Base-by-base conservation (phyloP, 2,329 filamentous ascomycete genomes). In the Colletotrichum theobromicola region DNA sequence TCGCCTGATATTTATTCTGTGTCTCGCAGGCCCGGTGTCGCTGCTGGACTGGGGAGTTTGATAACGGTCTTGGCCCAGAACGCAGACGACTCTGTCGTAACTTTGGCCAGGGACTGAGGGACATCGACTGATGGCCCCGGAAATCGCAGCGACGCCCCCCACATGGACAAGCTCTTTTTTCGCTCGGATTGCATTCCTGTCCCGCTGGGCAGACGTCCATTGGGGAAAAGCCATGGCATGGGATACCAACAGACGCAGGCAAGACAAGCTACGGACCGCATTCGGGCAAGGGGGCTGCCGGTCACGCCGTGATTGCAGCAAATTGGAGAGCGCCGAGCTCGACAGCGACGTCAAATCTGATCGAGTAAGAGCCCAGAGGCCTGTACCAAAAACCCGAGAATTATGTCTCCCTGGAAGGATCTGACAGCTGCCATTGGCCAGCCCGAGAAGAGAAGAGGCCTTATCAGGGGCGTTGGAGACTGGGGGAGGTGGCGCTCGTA, bases 221-320 rank as follows among this genome's bases (percentile, higher is more conserved):
- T 72, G 42, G 67, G 55, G 63, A 62, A 61, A 62, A 24, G 32
- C 18, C 30, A 35, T 24, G 37, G 34, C 35, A 35, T n/a, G 42
- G 55, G 34, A 57, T n/a, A 24, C 67, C 50, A 50, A 35, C 66
- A 67, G 37, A 72, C 37, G 65, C 58, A 57, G 66, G 30, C 32
- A 35, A 72, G 72, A 46, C 61, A 60, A 50, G 70, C 69, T 50
- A 74, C 55, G n/a, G 42, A 53, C 58, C 70, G 60, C 46, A 35
- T 60, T 53, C 35, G 46, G 35, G 50, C 70, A 74, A 74, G 70
- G 64, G 73, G 64, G 30, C 32, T 66, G 58, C 70, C 72, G 69
- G 72, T 68, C 68, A 73, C 63, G 62, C 72, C 72, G 72, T 67
- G 69, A 73, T 75, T 75, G 16, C 58, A 73, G 69, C 63, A 64